Conservation (phyloP, 2,329 filamentous ascomycete species). For the Capronia epimyces region DNA sequence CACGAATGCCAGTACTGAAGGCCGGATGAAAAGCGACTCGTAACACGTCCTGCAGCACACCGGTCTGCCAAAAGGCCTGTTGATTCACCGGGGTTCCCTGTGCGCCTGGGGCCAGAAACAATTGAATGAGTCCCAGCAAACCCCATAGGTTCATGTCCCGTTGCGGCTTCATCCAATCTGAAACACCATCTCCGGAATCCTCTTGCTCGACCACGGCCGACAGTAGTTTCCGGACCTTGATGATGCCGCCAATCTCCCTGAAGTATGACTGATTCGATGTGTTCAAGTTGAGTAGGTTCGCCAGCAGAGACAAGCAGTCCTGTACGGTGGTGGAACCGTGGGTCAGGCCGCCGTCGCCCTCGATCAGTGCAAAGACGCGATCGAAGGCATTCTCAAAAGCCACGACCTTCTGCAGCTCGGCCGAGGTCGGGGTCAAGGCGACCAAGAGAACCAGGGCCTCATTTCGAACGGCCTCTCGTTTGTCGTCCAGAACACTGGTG, state of each 20-base stretch:
- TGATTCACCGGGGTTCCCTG: slow-evolving; percentile 78
- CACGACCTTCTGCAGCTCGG: slow-evolving; percentile 89
- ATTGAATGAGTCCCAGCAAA: slow-evolving; percentile 73
- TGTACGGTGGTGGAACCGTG: slow-evolving; percentile 84
- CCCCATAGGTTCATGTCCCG: slow-evolving; percentile 89
- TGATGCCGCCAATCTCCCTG: slow-evolving; percentile 78
- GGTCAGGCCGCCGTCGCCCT: slow-evolving; percentile 70
- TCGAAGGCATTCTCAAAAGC: slow-evolving; percentile 94
- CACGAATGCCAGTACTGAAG: slow-evolving; percentile 70
- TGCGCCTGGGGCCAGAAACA: slow-evolving; percentile 80
- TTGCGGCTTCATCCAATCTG: slow-evolving; percentile 69
- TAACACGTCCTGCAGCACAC: slow-evolving; percentile 70
- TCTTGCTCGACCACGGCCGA: slow-evolving; percentile 53
- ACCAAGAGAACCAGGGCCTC: slow-evolving; percentile 81
- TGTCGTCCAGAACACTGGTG: slow-evolving; percentile 77
- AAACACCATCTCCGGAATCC: slow-evolving; percentile 53
- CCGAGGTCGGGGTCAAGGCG: slow-evolving; percentile 76
- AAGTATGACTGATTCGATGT: slow-evolving; percentile 90
- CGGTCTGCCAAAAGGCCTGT: slow-evolving; percentile 74
- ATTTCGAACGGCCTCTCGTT: slow-evolving; percentile 78
- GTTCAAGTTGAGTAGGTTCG: slow-evolving; percentile 82
- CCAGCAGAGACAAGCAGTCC: slow-evolving; percentile 84
- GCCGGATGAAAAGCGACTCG: slow-evolving; percentile 72
- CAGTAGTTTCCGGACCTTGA: slow-evolving; percentile 65
- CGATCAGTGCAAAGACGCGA: slow-evolving; percentile 74